phyloP scores from a whole-genome alignment of 306 rosid species.

The Erythrophleum fordii region DNA sequence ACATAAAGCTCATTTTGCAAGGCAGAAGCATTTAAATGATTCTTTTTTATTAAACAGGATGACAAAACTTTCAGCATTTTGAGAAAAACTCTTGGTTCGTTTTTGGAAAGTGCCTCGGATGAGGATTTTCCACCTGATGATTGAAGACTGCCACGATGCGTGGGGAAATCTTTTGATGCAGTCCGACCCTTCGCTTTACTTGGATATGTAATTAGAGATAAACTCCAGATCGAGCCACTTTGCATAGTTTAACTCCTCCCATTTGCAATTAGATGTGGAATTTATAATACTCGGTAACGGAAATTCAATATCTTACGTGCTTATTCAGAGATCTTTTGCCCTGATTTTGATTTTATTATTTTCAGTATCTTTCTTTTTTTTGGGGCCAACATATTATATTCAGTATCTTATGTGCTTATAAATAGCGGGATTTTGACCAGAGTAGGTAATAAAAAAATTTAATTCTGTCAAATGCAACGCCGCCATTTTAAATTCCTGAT shows the following conservation, averaged over 20 bases:
- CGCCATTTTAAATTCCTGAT: too few species aligned
- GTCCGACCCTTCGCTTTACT: constrained; percentile 30
- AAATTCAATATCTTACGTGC: constrained; percentile 11
- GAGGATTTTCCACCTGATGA: constrained; percentile 90
- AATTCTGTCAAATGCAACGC: too few species aligned
- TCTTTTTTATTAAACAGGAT: constrained; percentile 55
- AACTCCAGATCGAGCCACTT: not conserved
- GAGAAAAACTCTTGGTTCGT: constrained; percentile 87
- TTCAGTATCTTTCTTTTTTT: too few species aligned
- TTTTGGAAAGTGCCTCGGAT: constrained; percentile 76
- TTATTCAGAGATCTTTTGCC: not conserved
- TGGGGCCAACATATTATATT: too few species aligned
- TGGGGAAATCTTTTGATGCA: constrained; percentile 3
- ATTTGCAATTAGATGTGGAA: constrained; percentile 13
- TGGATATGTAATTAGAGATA: constrained; percentile 23
- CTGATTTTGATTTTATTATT: too few species aligned
- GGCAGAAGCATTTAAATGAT: constrained; percentile 25
- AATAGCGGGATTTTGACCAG: too few species aligned
- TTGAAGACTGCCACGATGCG: constrained; percentile 41
- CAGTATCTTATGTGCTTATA: too few species aligned
- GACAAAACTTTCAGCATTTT: constrained; percentile 85
- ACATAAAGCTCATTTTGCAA: not conserved
- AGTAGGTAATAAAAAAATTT: too few species aligned
- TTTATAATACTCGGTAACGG: constrained; percentile 5
- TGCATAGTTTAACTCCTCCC: constrained; percentile 1